Base-by-base conservation (phyloP, 2,329 filamentous ascomycete genomes). In the Stachybotrys echinatus region DNA sequence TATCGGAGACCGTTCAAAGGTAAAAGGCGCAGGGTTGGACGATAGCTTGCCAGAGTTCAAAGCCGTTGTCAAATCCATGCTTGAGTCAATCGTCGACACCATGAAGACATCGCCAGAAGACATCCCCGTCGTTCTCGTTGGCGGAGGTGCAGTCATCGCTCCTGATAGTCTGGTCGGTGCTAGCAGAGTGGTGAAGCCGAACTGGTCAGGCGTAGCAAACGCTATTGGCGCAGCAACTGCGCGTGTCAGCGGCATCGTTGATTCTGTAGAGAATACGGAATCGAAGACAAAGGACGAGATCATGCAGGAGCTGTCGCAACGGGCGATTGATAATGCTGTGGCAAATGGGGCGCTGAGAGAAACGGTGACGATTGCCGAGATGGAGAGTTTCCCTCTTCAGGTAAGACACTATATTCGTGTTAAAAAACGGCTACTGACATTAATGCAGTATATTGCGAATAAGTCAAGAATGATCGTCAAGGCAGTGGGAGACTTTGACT, bases 201-300 rank as follows among this genome's bases (percentile, higher is more conserved):
- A 73, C 39, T 83, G 74, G 68, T 76, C 79, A 2, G 75, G 74
- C 3, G 79, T 85, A 2, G 83, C 83, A 8, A 86, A 86, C 57
- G 83, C 83, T 0, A 81, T 86, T 10, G 83, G 83, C 2, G 83
- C 82, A 8, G 82, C 83, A 1, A 83, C 81, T 50, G 80, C 81
- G 2, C 69, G 79, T 38, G 80, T 85, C 2, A 82, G 77, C 51
- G 74, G 76, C 1, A 73, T 77, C 0, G 68, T 78, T 10, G 77
- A 80, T 51, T 74, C 71, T 6, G 46, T 54, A 4, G 48, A 48
- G 19, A 48, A 40, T 17, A 47, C 52, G 0, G 47, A 52, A 18
- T 37, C 47, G 1, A 48, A 42, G 22, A 14, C 42, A 23, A 52
- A 48, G 14, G 46, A 34, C 17, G 46, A 50, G 1, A 34, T 48